Base-by-base conservation (phyloP, 129 eudicot genomes). In the Pulicaria dysenterica region DNA sequence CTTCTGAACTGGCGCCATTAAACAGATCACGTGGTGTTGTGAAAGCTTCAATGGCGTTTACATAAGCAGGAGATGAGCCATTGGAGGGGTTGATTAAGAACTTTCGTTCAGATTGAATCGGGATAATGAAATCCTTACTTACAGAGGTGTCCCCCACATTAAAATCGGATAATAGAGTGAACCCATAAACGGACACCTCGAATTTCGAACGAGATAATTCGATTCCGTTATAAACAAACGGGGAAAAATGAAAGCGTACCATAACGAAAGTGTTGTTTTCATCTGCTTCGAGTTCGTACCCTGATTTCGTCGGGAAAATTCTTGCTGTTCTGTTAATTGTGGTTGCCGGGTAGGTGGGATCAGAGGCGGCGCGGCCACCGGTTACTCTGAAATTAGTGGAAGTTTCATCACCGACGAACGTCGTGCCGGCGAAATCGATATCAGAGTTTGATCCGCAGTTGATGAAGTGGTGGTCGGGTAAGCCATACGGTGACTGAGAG, bases 181-280 rank as follows among this genome's bases (percentile, higher is more conserved):
- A 71, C 41, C 83, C 76, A 31, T 81, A 53, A 73, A 81, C 89
- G 0, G 77, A 74, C 36, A 90, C 87, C 13, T 70, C 31, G 80
- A 90, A 85, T 9, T 38, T 54, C 19, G 88, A 82, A 43, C 60
- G 19, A 1, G 51, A 15, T 54, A 86, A 74, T 15, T 64, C 73
- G 41, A 19, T 8, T 39, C 8, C 73, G 2, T 58, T 45, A 4
- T 79, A 67, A 12, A 72, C 6, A n/a, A 85, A 85, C 0, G 86
- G 85, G 44, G 50, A 85, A 64, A 90, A 87, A 70, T 85, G 91
- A 75, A 90, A 78, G 12, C 89, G 89, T 73, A 90, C 77, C 83
- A 87, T 75, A 53, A 90, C 77, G 68, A 83, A 86, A 51, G 77
- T 86, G 17, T 83, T 85, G 53, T 5, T 72, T 4, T 46, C 48